phyloP scores from a whole-genome alignment of 2,329 filamentous ascomycete species.

The Aspergillus tubingensis region DNA sequence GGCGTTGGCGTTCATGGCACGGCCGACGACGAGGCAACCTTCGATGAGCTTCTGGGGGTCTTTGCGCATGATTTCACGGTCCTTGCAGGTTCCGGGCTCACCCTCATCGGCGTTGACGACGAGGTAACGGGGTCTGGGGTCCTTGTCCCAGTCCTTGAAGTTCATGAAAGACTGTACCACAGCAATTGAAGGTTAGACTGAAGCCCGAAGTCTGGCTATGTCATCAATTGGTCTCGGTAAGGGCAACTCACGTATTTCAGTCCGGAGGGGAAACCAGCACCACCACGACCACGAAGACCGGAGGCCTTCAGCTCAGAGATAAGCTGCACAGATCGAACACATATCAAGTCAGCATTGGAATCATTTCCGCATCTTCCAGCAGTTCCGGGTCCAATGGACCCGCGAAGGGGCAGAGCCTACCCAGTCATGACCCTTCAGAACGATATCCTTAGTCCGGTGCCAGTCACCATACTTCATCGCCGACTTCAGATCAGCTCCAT shows the following conservation, averaged over 20 bases:
- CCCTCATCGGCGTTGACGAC: slow-evolving; percentile 99
- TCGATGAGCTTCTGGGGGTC: slow-evolving; percentile 99
- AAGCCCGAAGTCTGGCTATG: not conserved
- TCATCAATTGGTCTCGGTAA: not conserved
- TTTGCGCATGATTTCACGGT: slow-evolving; percentile 99
- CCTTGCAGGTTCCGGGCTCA: slow-evolving; percentile 98
- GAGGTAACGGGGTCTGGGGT: slow-evolving; percentile 90
- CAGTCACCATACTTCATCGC: slow-evolving; percentile 98
- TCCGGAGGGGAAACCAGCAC: slow-evolving; percentile 95
- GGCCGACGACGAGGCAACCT: slow-evolving; percentile 91
- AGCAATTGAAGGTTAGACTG: not conserved
- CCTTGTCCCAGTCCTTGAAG: slow-evolving; percentile 99
- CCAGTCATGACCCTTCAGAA: slow-evolving; percentile 97
- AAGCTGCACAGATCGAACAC: slow-evolving; percentile 57
- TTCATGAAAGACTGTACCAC: slow-evolving; percentile 93
- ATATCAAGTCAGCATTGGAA: slow-evolving; percentile 26
- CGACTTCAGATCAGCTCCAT: slow-evolving; percentile 85
- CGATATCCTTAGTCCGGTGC: slow-evolving; percentile 99
- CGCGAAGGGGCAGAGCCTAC: slow-evolving; percentile 40
- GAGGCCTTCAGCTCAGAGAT: slow-evolving; percentile 97
- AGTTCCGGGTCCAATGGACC: not conserved
- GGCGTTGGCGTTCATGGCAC: slow-evolving; percentile 97
- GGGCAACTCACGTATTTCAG: slow-evolving; percentile 86
- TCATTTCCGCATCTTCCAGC: not conserved
- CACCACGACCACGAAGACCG: slow-evolving; percentile 90